Evolutionary conservation across 129 eudicot genomes (phyloP).

Genomic region (Scalesia atractyloides): DNA sequence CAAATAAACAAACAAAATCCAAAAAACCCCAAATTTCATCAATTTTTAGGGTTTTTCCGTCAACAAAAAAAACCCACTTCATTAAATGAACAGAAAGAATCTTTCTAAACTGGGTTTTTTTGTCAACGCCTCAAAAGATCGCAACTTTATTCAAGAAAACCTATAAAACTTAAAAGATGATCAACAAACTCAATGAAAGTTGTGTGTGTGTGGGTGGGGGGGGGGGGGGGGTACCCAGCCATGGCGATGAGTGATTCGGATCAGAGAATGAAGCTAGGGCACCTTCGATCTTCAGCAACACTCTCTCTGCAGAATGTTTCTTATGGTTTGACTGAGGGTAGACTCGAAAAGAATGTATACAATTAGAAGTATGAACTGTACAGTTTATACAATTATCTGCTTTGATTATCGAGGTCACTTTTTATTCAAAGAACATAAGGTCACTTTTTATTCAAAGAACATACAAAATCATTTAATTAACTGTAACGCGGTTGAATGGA

Average conservation of each 20-base stretch:
- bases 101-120: slow-evolving; percentile 14
- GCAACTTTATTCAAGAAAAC: slow-evolving; percentile 3
- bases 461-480: too few species aligned
- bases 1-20: too few species aligned
- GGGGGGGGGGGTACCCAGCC: neutral
- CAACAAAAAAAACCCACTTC: slow-evolving; percentile 16
- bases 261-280: neutral
- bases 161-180: neutral
- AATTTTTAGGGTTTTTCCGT: neutral
- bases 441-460: too few species aligned
- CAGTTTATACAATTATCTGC: too few species aligned
- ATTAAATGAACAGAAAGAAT: slow-evolving; percentile 3
- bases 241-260: neutral
- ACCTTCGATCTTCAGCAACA: neutral
- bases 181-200: neutral
- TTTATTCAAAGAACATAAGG: too few species aligned
- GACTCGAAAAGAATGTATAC: neutral
- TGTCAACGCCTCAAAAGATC: slow-evolving; percentile 13
- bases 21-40: slow-evolving; percentile 6
- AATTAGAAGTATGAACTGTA: neutral
- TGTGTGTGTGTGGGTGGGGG: neutral
- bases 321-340: neutral
- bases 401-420: too few species aligned
- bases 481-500: too few species aligned
- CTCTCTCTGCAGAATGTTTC: neutral